Conservation (phyloP, 2,329 filamentous ascomycete species). For the Lecanicillium sp. region DNA sequence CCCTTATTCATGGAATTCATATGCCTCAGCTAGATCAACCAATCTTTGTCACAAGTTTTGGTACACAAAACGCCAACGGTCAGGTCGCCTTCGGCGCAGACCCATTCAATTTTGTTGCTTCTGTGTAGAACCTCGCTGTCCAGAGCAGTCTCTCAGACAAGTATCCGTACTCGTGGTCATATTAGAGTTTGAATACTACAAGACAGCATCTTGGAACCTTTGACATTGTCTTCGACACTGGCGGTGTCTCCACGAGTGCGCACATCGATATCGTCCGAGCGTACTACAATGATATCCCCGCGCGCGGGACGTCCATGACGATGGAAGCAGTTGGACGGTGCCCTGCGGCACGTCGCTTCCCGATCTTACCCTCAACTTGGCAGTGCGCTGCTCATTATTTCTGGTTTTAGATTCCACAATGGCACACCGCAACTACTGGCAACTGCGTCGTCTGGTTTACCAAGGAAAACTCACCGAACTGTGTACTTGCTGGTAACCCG, state of each 20-base stretch:
- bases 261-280: background rate
- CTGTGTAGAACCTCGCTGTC: background rate
- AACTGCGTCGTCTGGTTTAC: background rate
- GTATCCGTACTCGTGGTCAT: background rate
- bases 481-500: background rate
- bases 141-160: background rate
- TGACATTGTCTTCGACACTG: background rate
- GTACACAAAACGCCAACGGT: background rate
- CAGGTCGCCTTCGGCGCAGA: background rate
- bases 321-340: background rate
- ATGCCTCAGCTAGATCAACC: background rate
- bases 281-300: background rate
- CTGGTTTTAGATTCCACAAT: background rate
- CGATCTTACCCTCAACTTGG: background rate
- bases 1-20: no score
- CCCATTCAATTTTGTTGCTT: background rate
- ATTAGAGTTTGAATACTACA: background rate
- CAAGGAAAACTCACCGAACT: background rate
- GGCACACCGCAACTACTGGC: background rate
- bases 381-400: background rate
- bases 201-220: background rate
- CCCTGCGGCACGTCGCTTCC: background rate
- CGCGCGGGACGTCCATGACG: background rate
- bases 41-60: background rate
- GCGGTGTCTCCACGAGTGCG: background rate